Percentiles rank a stretch among this genome's conserved stretches.
Evolutionary conservation across 1,284 basidiomycete genomes (phyloP).

Genomic region (Caloboletus inedulis): DNA sequence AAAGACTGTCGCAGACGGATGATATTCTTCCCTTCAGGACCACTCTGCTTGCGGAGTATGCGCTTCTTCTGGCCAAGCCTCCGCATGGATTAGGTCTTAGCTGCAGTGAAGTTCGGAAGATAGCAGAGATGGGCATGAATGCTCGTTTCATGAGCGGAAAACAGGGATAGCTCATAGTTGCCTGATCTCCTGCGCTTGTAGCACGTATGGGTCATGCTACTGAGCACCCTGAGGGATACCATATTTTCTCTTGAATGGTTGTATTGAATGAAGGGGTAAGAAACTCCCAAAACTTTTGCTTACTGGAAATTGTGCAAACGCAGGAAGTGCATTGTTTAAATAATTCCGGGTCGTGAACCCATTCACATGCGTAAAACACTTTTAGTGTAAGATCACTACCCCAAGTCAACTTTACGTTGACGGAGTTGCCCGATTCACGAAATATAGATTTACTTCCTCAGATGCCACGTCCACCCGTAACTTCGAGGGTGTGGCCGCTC

Average conservation of each 20-base stretch:
- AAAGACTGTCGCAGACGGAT: conserved; percentile 56
- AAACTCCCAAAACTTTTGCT: background rate
- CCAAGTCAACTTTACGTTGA: background rate
- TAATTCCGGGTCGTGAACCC: background rate
- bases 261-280: background rate
- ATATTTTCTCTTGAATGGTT: background rate
- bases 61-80: conserved; percentile 63
- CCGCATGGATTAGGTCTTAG: conserved; percentile 68
- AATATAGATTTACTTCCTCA: conserved; percentile 25
- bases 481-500: conserved; percentile 78
- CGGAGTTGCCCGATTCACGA: background rate
- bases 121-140: conserved; percentile 64
- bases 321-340: background rate
- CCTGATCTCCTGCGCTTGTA: background rate
- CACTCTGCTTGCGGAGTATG: conserved; percentile 71
- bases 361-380: background rate
- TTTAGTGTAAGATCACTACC: background rate
- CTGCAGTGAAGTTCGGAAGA: conserved; percentile 50
- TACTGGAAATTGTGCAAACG: background rate
- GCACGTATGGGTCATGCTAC: too few species aligned
- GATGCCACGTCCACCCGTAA: conserved; percentile 74
- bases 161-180: background rate
- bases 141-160: conserved; percentile 39
- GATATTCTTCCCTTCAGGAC: conserved; percentile 76
- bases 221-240: background rate